Evolutionary conservation across 2,329 filamentous ascomycete species (phyloP), one percentile per base, ranked within the genome.

Genomic region (Paraphoma chrysanthemicola): DNA sequence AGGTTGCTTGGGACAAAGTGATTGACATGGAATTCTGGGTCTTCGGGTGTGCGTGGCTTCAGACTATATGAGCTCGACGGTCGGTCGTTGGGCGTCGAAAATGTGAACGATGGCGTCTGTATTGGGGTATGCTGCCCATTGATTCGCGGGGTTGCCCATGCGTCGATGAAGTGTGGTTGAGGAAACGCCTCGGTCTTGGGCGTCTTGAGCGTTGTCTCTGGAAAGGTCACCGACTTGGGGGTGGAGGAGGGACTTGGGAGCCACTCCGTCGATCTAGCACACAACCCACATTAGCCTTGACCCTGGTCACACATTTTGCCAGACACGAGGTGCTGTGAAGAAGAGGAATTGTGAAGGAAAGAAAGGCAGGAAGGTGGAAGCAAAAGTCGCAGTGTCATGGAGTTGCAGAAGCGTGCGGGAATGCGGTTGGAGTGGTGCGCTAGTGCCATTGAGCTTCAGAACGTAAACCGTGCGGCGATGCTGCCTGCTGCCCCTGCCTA

Each of bases 11-110:
- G 78, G 43, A 84, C 84, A 66, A 86, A 83, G 70, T 89, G 84
- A 64, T 86, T 87, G 66, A 82, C 84, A 85, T 90, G 86, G 70
- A 87, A 82, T 70, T 74, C 68, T 33, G 77, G 77, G 48, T 79
- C 77, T 56, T 78, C 71, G 16, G 75, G 76, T 6, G 67, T 76
- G 46, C 64, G 71, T 30, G 67, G 61, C 51, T 73, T 71, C 46
- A 69, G 68, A 56, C 69, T 77, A 44, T 75, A 71, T 28, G 71
- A 74, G 54, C 68, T 75, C 54, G 68, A 68, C 29, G 76, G 71
- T 43, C 71, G 69, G 11, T 74, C 71, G 64, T 70, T 59, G 48
- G 74, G 67, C 17, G 71, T 74, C 47, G 77, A 78, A 41, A 74
- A 56, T 62, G 75, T 71, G 55, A 72, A 70, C 12, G 70, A 72